These are phyloP conservation scores for Cystobasidium ongulense DNA, from an alignment of 768 basidiomycete species.

Conservation along the genomic window DNA sequence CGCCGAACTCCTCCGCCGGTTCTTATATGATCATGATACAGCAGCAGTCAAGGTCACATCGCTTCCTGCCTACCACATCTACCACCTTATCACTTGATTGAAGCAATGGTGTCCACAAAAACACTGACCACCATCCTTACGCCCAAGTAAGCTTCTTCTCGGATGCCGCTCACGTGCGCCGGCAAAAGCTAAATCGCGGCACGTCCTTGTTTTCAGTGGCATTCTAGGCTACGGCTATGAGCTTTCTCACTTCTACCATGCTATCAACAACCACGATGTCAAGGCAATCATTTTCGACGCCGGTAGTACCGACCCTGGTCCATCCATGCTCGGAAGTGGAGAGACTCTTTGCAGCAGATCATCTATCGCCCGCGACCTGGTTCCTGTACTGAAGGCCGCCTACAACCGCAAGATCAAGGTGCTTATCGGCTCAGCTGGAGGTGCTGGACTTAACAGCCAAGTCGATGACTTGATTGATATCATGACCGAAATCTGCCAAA, in stretches of 20 bases:
- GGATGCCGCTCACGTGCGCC: background rate
- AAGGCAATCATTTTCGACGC: constrained; percentile 16
- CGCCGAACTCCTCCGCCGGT: too few relatives aligned
- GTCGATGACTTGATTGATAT: constrained; percentile 9
- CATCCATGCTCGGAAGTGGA: background rate
- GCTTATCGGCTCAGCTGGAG: constrained; percentile 10
- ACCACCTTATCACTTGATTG: background rate
- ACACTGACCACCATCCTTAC: constrained; percentile 21
- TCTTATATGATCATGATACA: too few relatives aligned
- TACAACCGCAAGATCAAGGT: constrained; percentile 18
- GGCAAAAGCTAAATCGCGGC: too few relatives aligned
- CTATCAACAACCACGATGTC: constrained; percentile 2
- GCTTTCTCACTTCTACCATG: constrained; percentile 10
- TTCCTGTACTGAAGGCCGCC: background rate
- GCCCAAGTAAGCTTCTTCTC: background rate
- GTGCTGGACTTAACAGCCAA: constrained; percentile 7
- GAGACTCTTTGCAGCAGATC: constrained; percentile 1
- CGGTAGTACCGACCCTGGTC: constrained; percentile 10
- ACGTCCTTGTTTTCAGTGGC: background rate
- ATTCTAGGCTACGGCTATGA: constrained; percentile 17
- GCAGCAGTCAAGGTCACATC: too few relatives aligned
- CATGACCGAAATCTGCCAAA: constrained; percentile 8
- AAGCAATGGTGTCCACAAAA: background rate
- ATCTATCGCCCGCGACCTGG: constrained; percentile 2
- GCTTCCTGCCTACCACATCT: background rate